Evolutionary conservation across 768 basidiomycete species (phyloP), one percentile per base, ranked within the genome.

Genomic region (Galerina marginata): DNA sequence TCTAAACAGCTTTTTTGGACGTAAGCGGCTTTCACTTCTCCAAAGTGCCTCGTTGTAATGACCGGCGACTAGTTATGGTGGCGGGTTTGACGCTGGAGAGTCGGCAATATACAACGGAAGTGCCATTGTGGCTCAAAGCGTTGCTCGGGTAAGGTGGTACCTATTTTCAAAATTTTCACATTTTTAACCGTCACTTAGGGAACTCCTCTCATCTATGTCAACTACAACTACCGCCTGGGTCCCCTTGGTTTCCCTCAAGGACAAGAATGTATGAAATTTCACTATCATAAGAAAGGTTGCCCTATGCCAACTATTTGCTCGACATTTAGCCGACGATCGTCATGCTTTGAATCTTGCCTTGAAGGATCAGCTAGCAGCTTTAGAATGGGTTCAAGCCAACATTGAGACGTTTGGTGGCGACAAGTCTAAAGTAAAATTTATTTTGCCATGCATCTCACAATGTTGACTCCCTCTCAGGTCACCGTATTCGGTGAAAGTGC

Each of bases 381-480:
- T 84, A 9, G 63, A 76, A 62, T 86, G 83, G 89, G 80, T 90
- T 0, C 84, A 89, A 64, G 70, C 77, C 23, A 83, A 90, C 63
- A 87, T 90, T 45, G 75, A 64, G 14, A 69, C 70, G 0, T 91
- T 90, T 62, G 88, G 89, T 10, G 88, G 87, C 12, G 84, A 83
- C 61, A 76, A 75, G 51, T 50, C 40, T 20, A 73, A 73, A 66
- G 74, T 71, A 15, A 26, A 39, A 42, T n/a, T 25, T 23, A 53
- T 12, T 16, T 23, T 9, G 10, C 11, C 6, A 26, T 38, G 16
- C 45, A 11, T 11, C 39, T 43, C 23, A 7, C 43, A 11, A 5
- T 6, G 6, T 23, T 33, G 26, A 54, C 15, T 7, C 12, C 39
- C 16, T 39, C 23, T 6, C 48, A 81, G 76, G 83, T 86, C 2